phyloP scores from a whole-genome alignment of 108 stramenopile genomes.

The Aurantiochytrium sp. region DNA sequence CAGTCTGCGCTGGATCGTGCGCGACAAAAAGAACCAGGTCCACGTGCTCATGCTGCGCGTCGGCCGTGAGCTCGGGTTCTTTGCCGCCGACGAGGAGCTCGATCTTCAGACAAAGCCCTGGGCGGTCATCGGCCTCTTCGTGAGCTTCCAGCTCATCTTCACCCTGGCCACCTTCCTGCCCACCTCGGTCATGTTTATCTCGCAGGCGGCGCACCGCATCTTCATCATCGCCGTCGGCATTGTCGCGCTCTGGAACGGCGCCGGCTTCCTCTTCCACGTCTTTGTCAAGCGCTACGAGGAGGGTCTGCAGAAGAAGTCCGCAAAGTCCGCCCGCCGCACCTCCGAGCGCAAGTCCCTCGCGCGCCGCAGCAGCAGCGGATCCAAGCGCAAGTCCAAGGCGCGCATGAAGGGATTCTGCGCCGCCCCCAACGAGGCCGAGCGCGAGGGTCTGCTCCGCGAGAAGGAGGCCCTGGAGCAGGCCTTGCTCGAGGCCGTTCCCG shows the following conservation, averaged over 20 bases:
- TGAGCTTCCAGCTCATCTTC: conserved; percentile 11
- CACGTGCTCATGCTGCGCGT: neutral
- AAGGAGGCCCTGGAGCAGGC: neutral
- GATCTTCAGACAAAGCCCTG: neutral
- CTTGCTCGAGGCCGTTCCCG: neutral
- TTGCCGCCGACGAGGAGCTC: neutral
- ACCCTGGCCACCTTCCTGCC: neutral
- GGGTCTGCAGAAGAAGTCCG: neutral
- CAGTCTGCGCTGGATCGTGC: neutral
- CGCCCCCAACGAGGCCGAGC: neutral
- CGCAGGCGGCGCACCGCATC: neutral
- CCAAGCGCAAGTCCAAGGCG: neutral
- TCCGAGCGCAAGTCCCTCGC: neutral
- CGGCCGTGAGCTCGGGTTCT: neutral
- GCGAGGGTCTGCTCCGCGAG: neutral
- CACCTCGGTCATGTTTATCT: neutral
- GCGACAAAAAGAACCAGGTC: conserved; percentile 24
- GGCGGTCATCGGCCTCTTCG: neutral
- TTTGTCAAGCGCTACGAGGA: conserved; percentile 34
- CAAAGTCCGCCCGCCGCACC: neutral
- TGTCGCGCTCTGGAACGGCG: neutral
- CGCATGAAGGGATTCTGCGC: conserved; percentile 1
- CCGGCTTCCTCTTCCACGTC: neutral
- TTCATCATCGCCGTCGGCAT: neutral
- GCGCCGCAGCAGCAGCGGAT: neutral